These are phyloP conservation scores for Tephrocybe sp. DNA, from an alignment of 768 basidiomycete genomes.

Conservation along the genomic window DNA sequence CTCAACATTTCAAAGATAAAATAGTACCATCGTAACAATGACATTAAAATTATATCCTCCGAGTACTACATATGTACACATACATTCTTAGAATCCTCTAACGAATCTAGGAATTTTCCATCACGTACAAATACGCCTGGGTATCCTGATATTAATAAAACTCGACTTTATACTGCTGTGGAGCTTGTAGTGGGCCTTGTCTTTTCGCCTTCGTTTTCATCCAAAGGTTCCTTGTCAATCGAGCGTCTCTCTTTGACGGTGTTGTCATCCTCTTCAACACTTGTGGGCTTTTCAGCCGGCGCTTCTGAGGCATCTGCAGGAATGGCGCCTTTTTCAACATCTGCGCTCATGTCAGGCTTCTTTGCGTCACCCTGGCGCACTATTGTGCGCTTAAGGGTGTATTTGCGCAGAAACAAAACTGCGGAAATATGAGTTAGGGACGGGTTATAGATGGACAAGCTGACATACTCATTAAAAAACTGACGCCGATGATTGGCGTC, in stretches of 20 bases:
- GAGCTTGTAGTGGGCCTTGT: constrained; percentile 22
- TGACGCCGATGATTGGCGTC: constrained; percentile 53
- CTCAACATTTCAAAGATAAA: background rate
- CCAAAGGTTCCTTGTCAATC: constrained; percentile 15
- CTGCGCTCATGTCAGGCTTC: constrained; percentile 18
- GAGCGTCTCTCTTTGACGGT: constrained; percentile 16
- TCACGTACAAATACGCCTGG: background rate
- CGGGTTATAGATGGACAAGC: background rate
- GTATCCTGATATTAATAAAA: background rate
- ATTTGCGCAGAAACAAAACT: constrained; percentile 59
- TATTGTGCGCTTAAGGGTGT: constrained; percentile 53
- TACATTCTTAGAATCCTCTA: background rate
- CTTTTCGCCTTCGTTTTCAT: constrained; percentile 13
- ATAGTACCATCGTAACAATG: background rate
- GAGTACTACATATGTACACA: background rate
- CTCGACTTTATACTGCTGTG: constrained; percentile 5
- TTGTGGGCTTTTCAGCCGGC: constrained; percentile 5
- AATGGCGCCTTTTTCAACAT: constrained; percentile 18
- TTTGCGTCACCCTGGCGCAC: constrained; percentile 37
- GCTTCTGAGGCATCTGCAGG: constrained; percentile 6
- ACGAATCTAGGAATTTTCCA: background rate
- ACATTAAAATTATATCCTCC: background rate
- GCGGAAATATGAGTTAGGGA: background rate
- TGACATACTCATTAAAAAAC: constrained; percentile 47
- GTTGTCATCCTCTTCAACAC: constrained; percentile 24